phyloP scores from a whole-genome alignment of 176 grass and related monocot species.

The Carex cristatella region DNA sequence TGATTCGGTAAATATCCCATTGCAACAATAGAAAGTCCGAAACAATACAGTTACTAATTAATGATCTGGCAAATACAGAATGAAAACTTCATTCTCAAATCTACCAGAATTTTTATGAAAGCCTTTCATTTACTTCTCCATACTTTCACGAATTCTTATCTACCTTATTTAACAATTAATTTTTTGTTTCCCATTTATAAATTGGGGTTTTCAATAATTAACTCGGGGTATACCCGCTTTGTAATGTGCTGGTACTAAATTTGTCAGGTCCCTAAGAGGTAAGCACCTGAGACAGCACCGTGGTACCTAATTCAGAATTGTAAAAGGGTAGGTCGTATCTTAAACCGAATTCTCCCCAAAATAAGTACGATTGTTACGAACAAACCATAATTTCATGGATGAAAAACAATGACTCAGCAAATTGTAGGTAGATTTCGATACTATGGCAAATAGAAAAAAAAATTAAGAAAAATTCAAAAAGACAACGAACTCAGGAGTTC shows the following conservation, averaged over 20 bases:
- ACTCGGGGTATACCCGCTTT: neutral
- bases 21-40: neutral
- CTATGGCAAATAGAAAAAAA: neutral
- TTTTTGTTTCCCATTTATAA: neutral
- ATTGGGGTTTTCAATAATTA: neutral
- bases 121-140: too few relatives aligned
- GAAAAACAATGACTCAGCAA: neutral
- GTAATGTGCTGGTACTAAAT: neutral
- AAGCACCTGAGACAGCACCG: neutral
- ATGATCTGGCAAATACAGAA: neutral
- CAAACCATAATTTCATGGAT: neutral
- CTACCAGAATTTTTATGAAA: neutral
- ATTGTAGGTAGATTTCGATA: neutral
- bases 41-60: neutral
- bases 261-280: neutral
- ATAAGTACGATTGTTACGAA: neutral
- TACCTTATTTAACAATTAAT: neutral
- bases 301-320: neutral
- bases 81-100: neutral
- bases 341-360: neutral
- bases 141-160: neutral
- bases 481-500: neutral
- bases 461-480: neutral
- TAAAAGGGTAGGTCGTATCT: neutral
- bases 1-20: neutral